These are phyloP conservation scores for Lentinula sp. DNA, from an alignment of 768 basidiomycete species.

Conservation along the genomic window DNA sequence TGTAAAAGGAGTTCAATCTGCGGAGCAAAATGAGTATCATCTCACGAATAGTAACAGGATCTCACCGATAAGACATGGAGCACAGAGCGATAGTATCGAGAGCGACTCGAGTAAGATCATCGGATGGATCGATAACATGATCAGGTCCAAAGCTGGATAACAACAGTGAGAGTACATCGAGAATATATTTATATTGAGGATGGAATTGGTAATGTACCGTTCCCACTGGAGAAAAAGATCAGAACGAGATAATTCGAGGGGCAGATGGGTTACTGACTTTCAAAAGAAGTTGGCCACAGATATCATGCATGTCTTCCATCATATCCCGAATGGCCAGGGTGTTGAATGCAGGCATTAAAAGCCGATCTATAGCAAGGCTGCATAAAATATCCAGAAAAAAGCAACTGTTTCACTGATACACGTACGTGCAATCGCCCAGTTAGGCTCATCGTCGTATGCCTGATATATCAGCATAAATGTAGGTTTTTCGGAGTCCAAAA, in stretches of 20 bases:
- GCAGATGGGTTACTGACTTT: constrained; percentile 16
- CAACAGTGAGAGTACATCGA: neutral
- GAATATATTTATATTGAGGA: neutral
- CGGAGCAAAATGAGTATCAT: neutral
- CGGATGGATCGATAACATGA: constrained; percentile 32
- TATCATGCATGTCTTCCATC: constrained; percentile 43
- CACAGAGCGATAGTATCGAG: constrained; percentile 42
- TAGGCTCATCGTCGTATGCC: constrained; percentile 35
- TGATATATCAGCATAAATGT: constrained; percentile 7
- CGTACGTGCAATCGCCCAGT: constrained; percentile 40
- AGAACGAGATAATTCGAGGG: neutral
- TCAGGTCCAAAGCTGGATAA: constrained; percentile 33
- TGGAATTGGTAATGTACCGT: constrained; percentile 15
- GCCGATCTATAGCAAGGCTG: constrained; percentile 17
- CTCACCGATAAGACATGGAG: constrained; percentile 33
- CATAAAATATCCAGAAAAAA: neutral
- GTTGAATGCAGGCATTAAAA: constrained; percentile 29
- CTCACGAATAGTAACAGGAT: neutral
- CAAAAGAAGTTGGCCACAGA: constrained; percentile 32
- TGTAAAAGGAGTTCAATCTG: constrained; percentile 43
- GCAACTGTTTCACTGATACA: constrained; percentile 7
- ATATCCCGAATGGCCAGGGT: constrained; percentile 35
- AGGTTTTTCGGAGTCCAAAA: neutral
- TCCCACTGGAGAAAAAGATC: constrained; percentile 22
- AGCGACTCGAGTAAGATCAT: constrained; percentile 42